phyloP scores from a whole-genome alignment of 2,329 filamentous ascomycete genomes.

The Colletotrichum sp. region DNA sequence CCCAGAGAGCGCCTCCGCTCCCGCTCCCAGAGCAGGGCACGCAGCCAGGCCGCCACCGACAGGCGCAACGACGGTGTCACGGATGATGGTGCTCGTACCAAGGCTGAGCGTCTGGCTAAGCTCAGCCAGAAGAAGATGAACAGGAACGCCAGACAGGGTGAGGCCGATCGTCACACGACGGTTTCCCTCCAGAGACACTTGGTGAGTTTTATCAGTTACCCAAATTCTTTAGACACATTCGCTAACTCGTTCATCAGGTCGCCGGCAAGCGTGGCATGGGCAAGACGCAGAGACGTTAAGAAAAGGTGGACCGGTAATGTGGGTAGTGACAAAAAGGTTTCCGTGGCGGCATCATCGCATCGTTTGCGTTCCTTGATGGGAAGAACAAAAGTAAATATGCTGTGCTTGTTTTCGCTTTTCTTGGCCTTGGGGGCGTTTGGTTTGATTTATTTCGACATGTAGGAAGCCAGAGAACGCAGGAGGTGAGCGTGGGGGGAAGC shows the following conservation, averaged over 20 bases:
- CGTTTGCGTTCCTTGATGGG: constrained; percentile 3
- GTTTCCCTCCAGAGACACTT: constrained; percentile 88
- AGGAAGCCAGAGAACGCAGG: not conserved
- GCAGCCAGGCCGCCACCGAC: constrained; percentile 62
- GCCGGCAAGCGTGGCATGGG: constrained; percentile 93
- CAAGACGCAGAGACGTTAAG: constrained; percentile 78
- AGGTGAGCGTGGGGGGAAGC: not conserved
- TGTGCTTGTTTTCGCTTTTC: not conserved
- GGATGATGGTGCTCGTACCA: constrained; percentile 68
- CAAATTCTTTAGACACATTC: constrained; percentile 12
- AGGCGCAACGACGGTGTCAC: constrained; percentile 79
- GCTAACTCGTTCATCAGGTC: constrained; percentile 59
- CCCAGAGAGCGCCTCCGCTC: constrained; percentile 68
- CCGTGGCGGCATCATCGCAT: not conserved
- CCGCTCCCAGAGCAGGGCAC: constrained; percentile 74
- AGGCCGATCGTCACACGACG: constrained; percentile 89
- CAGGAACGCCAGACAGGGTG: constrained; percentile 94
- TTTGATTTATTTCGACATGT: constrained; percentile 10
- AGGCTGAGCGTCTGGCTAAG: constrained; percentile 88
- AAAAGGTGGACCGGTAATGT: constrained; percentile 31
- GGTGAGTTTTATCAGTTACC: constrained; percentile 59
- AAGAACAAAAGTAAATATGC: constrained; percentile 19
- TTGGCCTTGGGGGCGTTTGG: constrained; percentile 12
- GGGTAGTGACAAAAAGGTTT: not conserved
- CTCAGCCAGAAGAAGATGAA: constrained; percentile 98